Conservation (phyloP, 176 grass and related monocot genomes). For the bread wheat (Triticum aestivum) region IWGSC_CS_RefSeq_v2.1 NC_057795.1:595335025-595335524, state of each 20-base stretch:
- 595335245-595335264: slow-evolving; percentile 42
- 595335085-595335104: no score
- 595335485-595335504: neutral
- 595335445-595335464: neutral
- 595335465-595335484: neutral
- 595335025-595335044: no score
- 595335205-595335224: slow-evolving; percentile 73
- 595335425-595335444: slow-evolving; percentile 1
- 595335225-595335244: slow-evolving; percentile 46
- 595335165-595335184: slow-evolving; percentile 46
- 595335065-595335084: no score
- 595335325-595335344: slow-evolving; percentile 47
- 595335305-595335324: slow-evolving; percentile 49
- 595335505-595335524: neutral
- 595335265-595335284: slow-evolving; percentile 39
- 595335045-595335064: no score
- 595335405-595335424: slow-evolving; percentile 52
- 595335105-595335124: neutral
- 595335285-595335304: slow-evolving; percentile 45
- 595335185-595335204: slow-evolving; percentile 50
- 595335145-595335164: slow-evolving; percentile 49
- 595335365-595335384: slow-evolving; percentile 56
- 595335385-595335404: slow-evolving; percentile 41
- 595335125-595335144: slow-evolving; percentile 33
- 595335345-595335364: slow-evolving; percentile 44